Base-by-base conservation (phyloP, 805 yeast species). In the Candida namnaoensis region DNA sequence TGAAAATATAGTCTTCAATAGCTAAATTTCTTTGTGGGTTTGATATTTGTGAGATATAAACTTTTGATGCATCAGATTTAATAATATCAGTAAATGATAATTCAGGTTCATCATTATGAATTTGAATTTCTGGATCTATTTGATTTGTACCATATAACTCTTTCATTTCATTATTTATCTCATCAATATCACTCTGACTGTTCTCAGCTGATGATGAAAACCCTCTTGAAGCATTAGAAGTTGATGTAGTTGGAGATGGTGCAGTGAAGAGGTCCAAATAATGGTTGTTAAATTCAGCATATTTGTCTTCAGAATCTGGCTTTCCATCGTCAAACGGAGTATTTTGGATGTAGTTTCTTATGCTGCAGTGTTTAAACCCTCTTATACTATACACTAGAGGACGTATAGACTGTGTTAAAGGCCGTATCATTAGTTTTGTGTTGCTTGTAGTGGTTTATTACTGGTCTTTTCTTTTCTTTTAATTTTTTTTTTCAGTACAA, bases 11-110 rank as follows among this genome's bases (percentile, higher is more conserved):
- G 49, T 85, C 83, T 52, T 93, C 99, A 5, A 88, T 52, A 1
- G 96, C 88, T 13, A 93, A 65, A 54, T 93, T 93, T 39, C 77
- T 51, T 52, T 68, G 78, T 2, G 98, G 98, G 50, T 83, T 72
- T 3, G 64, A 56, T 10, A 82, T 65, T 25, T 62, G 62, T 0
- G 95, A 78, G 1, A 81, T 56, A 32, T 86, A 68, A 1, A 80
- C 65, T 15, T 80, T 61, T 5, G 87, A 81, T n/a, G 52, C 49
- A 27, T 38, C 39, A 2, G 46, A 34, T 34, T 48, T 48, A 4
- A 60, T 57, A 8, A 47, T 39, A 1, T 49, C 36, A 26, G 28
- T 26, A 26, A 26, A 26, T 26, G 28, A 26, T 26, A 26, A 26
- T 24, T 32, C 37, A 24, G 34, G 25, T 11, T 19, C 13, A 28